A percentile compares a stretch with the other conserved stretches of the same genome.
These are phyloP conservation scores for Dendrobium huoshanense DNA, from an alignment of 106 monocot species.

Conservation along the genomic window DNA sequence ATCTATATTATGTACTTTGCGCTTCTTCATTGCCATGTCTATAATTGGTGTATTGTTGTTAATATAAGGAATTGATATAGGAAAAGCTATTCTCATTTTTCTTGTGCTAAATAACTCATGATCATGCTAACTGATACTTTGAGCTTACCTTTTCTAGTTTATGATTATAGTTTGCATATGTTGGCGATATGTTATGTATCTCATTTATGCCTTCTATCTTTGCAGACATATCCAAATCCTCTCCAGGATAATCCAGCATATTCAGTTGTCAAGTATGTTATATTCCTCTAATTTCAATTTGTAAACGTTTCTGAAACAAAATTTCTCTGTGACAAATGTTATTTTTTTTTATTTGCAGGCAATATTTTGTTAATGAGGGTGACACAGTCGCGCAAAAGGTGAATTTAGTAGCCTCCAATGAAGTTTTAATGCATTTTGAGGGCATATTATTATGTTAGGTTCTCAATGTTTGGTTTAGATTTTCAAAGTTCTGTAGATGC, in stretches of 20 bases:
- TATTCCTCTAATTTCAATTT: background rate
- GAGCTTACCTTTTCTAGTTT: background rate
- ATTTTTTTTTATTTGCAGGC: conserved; percentile 31
- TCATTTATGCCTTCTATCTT: background rate
- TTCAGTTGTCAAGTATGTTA: conserved; percentile 81
- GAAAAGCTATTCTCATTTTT: background rate
- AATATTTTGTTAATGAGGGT: conserved; percentile 74
- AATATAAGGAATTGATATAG: background rate
- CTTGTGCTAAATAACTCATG: background rate
- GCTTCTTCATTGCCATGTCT: background rate
- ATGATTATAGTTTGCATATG: background rate
- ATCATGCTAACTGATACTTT: background rate
- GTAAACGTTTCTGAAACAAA: background rate
- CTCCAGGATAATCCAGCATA: conserved; percentile 88
- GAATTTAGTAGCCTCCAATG: conserved; percentile 7
- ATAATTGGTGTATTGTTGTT: background rate
- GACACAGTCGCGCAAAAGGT: conserved; percentile 81
- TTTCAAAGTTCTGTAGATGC: background rate
- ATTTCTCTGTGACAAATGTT: background rate
- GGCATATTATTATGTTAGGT: background rate
- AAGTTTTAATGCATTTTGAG: background rate
- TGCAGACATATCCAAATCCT: conserved; percentile 78
- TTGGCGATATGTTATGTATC: background rate
- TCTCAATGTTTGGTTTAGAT: background rate
- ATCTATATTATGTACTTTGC: background rate